Percentiles rank a stretch among this genome's conserved stretches.
Conservation (phyloP, 345 rosid genomes). For the Eucalyptus coolabah region DNA sequence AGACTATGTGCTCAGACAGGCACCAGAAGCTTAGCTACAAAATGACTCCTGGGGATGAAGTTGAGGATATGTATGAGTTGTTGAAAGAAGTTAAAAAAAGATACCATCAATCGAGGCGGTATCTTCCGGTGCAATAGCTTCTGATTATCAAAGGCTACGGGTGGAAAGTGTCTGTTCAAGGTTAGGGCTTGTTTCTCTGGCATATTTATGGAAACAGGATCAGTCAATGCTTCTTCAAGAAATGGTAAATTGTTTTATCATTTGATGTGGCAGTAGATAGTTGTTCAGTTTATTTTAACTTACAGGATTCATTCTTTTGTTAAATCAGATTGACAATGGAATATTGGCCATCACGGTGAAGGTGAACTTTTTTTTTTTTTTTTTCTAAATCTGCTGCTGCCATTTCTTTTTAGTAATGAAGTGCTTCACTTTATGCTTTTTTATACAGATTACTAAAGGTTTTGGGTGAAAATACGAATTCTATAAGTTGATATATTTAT, state of each 20-base stretch:
- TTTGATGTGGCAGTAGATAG: neutral
- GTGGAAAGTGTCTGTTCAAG: conserved; percentile 97
- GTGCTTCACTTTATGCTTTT: neutral
- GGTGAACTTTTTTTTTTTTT: conserved; percentile 22
- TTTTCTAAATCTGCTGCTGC: neutral
- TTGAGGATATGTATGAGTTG: conserved; percentile 82
- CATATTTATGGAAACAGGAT: conserved; percentile 96
- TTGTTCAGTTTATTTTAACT: neutral
- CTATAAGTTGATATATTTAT: neutral
- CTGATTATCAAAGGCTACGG: conserved; percentile 88
- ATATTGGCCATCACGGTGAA: conserved; percentile 74
- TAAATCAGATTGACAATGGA: conserved; percentile 49
- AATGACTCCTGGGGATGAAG: conserved; percentile 76
- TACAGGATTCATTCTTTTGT: neutral
- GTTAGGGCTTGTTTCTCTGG: conserved; percentile 97
- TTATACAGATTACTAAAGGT: neutral
- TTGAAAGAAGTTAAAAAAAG: conserved; percentile 72
- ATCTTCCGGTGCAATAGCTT: conserved; percentile 96
- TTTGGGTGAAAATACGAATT: neutral
- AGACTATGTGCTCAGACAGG: conserved; percentile 16
- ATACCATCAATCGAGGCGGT: conserved; percentile 77
- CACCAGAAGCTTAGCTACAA: conserved; percentile 64
- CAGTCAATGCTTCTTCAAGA: conserved; percentile 88
- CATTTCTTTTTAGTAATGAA: neutral
- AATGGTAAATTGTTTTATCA: conserved; percentile 52